Evolutionary conservation across 352 stramenopile species (phyloP), one percentile per base, ranked within the genome.

Genomic region (Globisporangium viniferum): DNA sequence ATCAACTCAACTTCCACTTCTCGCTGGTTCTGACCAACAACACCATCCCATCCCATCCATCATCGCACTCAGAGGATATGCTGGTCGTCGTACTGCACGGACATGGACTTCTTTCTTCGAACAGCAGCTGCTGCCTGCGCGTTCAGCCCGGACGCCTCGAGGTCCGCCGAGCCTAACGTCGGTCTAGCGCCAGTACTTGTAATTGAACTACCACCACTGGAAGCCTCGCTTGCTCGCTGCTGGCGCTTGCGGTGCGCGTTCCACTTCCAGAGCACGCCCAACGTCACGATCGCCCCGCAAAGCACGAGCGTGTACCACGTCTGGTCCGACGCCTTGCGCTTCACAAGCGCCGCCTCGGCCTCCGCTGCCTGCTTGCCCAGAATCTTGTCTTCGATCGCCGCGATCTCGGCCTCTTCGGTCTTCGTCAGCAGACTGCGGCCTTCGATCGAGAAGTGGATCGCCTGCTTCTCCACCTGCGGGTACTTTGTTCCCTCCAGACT

Each of bases 361-460:
- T 83, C 76, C 3, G 73, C 65, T 7, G 76, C 76, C 55, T 78
- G 67, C 24, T 75, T 80, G 18, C 70, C 62, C 57, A 79, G 68
- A 15, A 74, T 63, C n/a, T 87, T 75, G 8, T 61, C 59, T 66
- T 93, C 85, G 8, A 90, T 68, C 18, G 77, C 74, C 6, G 71
- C 75, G 14, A 93, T 72, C 58, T 90, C 82, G 2, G 62, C 73
- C 60, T 93, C 86, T 70, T 93, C 86, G 12, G 68, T 71, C 18
- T 70, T 72, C 27, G 77, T 85, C 10, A 93, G 71, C 1, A 89
- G 70, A 9, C 76, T 76, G 20, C 86, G 80, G 15, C 80, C 86
- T 78, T 92, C 83, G 58, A 93, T 93, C 14, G 86, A 93, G 68
- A 86, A 91, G 2, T 87, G 74, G 49, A 93, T 91, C 35, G 86